Conservation (phyloP, 192 early-diverging fungal genomes). For the Coemansia sp. region DNA sequence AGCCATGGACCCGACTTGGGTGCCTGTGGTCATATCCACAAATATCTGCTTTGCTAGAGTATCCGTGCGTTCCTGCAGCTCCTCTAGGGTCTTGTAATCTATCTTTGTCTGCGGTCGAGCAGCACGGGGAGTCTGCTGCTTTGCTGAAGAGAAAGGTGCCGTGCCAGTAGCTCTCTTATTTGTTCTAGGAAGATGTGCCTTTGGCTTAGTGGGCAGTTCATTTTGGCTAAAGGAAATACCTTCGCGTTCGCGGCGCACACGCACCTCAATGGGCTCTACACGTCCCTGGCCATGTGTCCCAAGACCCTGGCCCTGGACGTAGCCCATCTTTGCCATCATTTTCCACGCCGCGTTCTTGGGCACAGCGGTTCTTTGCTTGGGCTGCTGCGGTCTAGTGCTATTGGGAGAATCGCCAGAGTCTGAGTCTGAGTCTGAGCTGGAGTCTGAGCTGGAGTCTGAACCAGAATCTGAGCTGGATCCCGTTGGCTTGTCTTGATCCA, state of each 20-base stretch:
- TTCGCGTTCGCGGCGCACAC: conserved; percentile 70
- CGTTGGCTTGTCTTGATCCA: neutral
- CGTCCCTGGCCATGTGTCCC: conserved; percentile 84
- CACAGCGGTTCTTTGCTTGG: neutral
- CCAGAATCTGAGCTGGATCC: neutral
- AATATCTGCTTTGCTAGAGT: conserved; percentile 27
- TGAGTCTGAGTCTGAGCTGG: neutral
- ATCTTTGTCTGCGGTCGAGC: conserved; percentile 1
- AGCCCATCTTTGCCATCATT: conserved; percentile 91
- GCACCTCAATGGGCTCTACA: conserved; percentile 86
- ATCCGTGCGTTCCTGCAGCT: conserved; percentile 32
- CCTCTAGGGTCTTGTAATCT: conserved; percentile 35
- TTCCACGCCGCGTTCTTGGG: conserved; percentile 56
- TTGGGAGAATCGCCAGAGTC: neutral
- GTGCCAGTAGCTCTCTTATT: neutral
- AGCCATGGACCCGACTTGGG: conserved; percentile 21
- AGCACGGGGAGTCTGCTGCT: neutral
- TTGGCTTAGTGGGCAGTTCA: conserved; percentile 58
- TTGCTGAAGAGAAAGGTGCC: neutral
- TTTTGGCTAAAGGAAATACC: conserved; percentile 82
- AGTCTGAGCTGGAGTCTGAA: neutral
- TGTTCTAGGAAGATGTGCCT: neutral
- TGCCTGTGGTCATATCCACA: conserved; percentile 45
- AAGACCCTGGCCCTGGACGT: conserved; percentile 82
- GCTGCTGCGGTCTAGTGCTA: neutral